Conservation (phyloP, 2,329 filamentous ascomycete species). For the Pyrenophora seminiperda region DNA sequence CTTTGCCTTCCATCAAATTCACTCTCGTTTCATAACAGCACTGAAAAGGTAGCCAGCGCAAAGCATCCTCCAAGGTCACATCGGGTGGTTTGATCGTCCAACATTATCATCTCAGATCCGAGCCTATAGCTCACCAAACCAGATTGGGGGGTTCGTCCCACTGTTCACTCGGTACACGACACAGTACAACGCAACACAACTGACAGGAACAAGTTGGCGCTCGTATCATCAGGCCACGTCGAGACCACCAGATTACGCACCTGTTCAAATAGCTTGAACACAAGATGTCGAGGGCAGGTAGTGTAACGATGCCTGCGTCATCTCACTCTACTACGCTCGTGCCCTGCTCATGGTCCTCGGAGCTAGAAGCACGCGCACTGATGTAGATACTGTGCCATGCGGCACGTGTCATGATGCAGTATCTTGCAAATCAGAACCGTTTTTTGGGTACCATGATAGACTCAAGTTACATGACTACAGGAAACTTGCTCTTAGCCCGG, state of each 20-base stretch:
- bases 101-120: background rate
- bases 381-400: background rate
- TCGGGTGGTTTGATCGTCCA: background rate
- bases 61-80: too few relatives aligned
- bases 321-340: background rate
- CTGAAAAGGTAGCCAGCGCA: too few relatives aligned
- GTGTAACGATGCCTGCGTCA: background rate
- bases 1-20: too few relatives aligned
- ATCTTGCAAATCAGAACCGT: too few relatives aligned
- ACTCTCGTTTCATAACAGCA: too few relatives aligned
- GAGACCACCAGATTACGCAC: too few relatives aligned
- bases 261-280: too few relatives aligned
- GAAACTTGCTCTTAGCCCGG: constrained; percentile 32
- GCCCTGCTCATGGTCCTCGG: background rate
- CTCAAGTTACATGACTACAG: constrained; percentile 4
- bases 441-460: background rate
- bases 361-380: background rate
- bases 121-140: background rate
- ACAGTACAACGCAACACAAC: background rate
- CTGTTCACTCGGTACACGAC: background rate
- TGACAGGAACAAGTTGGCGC: too few relatives aligned
- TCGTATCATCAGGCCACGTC: too few relatives aligned
- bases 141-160: background rate
- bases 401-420: background rate
- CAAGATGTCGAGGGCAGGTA: too few relatives aligned